Conservation (phyloP, 164 flowering plant genomes). For the Litsea cubeba region DNA sequence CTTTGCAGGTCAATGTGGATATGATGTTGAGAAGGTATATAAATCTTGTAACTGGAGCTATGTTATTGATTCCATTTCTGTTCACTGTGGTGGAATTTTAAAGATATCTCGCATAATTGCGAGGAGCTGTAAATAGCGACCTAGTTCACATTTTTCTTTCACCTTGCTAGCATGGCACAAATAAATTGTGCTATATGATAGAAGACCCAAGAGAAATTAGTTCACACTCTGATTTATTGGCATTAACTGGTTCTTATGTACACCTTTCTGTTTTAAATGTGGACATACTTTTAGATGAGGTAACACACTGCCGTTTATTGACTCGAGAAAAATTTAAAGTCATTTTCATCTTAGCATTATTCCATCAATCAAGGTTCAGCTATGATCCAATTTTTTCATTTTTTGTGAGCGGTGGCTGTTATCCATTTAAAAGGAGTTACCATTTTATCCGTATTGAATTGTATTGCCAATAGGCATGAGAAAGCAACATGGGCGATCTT, state of each 20-base stretch:
- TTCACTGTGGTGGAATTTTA: background rate
- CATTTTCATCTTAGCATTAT: too few relatives aligned
- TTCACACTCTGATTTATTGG: too few relatives aligned
- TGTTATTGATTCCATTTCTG: background rate
- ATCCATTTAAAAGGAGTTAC: background rate
- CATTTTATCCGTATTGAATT: too few relatives aligned
- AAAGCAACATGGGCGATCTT: background rate
- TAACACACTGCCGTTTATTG: background rate
- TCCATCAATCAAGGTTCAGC: too few relatives aligned
- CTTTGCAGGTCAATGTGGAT: slow-evolving; percentile 80
- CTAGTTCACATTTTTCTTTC: background rate
- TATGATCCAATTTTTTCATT: too few relatives aligned
- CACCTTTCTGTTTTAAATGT: background rate
- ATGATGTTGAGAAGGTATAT: slow-evolving; percentile 74
- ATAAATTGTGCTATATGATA: background rate
- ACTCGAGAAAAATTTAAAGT: too few relatives aligned
- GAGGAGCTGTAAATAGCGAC: background rate
- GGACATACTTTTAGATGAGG: background rate
- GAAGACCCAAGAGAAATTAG: background rate
- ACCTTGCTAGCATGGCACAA: background rate
- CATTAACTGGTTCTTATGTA: too few relatives aligned
- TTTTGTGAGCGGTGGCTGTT: too few relatives aligned
- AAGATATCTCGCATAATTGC: background rate
- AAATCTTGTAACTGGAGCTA: slow-evolving; percentile 4
- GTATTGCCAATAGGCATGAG: background rate